Evolutionary conservation across 176 grass and related monocot species (phyloP), one percentile per base, ranked within the genome.

Genomic region (Tillandsia fasciculata): DNA sequence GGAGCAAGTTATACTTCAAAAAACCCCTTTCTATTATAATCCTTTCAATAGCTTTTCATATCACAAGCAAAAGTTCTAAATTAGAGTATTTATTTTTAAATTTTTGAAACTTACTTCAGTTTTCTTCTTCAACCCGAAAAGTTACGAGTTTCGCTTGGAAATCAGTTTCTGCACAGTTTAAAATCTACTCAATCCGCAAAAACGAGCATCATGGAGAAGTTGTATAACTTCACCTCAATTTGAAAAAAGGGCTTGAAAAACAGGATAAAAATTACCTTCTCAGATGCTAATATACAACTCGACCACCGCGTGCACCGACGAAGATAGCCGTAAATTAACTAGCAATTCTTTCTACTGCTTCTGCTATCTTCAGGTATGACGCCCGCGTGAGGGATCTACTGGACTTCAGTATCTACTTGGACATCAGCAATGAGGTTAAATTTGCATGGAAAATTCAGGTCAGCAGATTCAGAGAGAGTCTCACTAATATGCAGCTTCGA

Each of bases 381-480:
- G 78, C 82, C 10, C 84, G 91, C 12, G 91, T 91, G 72, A 96
- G 91, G 70, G 82, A 85, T 15, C 82, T 96, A n/a, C 77, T 96
- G 75, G 91, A 96, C 74, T 91, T 96, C 80, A 96, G 91, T 67
- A 96, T 96, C 67, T 91, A 96, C 73, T 72, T 96, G 68, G 91
- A 96, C 75, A 96, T 91, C 77, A 91, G 88, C 51, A 72, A 83
- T 18, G 87, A 91, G 13, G 88, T 96, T 52, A 91, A 96, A 53
- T 96, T 96, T 74, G 88, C 85, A 86, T 96, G 91, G 91, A 96
- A 91, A 86, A 91, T 96, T 79, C 91, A 96, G 91, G 91, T 96
- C 59, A 74, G 79, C 53, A 22, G 64, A 29, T 26, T 18, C 5
- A 42, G 33, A 42, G 5, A 42, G 5, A 42, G 33, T 42, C 33